Conservation (phyloP, 2,329 filamentous ascomycete genomes). For the Hortaea werneckii region DNA sequence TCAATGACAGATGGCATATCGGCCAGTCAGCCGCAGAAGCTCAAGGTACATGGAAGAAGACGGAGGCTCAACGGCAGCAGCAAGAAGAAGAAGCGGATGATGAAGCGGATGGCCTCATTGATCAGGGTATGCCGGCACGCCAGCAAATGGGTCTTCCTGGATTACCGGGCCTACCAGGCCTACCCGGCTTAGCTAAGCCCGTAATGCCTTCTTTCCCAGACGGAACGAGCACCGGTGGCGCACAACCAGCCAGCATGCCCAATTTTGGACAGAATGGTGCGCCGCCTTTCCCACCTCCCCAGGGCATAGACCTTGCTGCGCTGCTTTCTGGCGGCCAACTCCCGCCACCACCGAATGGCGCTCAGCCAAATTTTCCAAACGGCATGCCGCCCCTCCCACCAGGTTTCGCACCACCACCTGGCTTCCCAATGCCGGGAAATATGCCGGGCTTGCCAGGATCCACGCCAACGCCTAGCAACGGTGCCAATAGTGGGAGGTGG, state of each 20-base stretch:
- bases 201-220: conserved; percentile 20
- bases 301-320: conserved; percentile 23
- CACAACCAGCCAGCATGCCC: conserved; percentile 19
- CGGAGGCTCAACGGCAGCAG: conserved; percentile 65
- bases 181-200: conserved; percentile 15
- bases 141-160: conserved; percentile 40
- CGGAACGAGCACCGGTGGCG: conserved; percentile 36
- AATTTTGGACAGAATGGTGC: conserved; percentile 1
- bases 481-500: not conserved
- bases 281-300: conserved; percentile 8
- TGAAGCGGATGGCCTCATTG: conserved; percentile 76
- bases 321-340: conserved; percentile 21
- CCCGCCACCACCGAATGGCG: conserved; percentile 9
- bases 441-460: conserved; percentile 2
- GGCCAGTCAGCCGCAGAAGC: conserved; percentile 88
- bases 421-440: conserved; percentile 9
- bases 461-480: not conserved
- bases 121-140: conserved; percentile 70
- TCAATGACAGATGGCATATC: conserved; percentile 90
- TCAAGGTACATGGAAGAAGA: conserved; percentile 85
- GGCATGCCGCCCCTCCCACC: conserved; percentile 14
- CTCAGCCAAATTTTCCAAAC: conserved; percentile 7
- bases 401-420: conserved; percentile 28
- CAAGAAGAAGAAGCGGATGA: conserved; percentile 86
- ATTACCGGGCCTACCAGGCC: conserved; percentile 50